Conservation (phyloP, 352 stramenopile species). For the Globisporangium nodosum region DNA sequence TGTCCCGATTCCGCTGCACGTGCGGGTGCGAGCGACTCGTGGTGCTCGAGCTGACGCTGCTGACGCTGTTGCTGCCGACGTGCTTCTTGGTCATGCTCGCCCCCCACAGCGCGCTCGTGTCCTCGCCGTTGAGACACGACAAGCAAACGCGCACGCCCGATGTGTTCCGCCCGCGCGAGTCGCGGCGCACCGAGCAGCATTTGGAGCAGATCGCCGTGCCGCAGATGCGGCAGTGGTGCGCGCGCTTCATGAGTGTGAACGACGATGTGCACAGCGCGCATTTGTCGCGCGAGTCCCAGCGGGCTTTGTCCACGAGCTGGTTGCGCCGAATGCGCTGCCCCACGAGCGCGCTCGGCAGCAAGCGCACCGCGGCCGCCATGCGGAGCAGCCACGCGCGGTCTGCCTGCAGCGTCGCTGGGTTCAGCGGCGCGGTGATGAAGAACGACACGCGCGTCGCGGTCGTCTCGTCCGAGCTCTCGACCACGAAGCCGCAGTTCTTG, state of each 20-base stretch:
- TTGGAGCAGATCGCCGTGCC: conserved; percentile 72
- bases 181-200: conserved; percentile 53
- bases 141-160: conserved; percentile 51
- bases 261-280: conserved; percentile 59
- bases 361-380: conserved; percentile 41
- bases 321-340: conserved; percentile 66
- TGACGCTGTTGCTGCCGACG: conserved; percentile 7
- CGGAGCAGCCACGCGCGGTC: conserved; percentile 57
- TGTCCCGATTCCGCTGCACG: conserved; percentile 2
- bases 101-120: conserved; percentile 27
- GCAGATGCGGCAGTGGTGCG: conserved; percentile 78
- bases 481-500: conserved; percentile 67
- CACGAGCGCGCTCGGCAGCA: conserved; percentile 63
- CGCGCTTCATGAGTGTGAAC: conserved; percentile 65
- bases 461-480: conserved; percentile 62
- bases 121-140: conserved; percentile 67
- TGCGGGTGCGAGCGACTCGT: not conserved
- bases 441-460: conserved; percentile 69
- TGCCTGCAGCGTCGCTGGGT: conserved; percentile 27
- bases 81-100: conserved; percentile 33
- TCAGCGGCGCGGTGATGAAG: conserved; percentile 51
- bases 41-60: conserved; percentile 17
- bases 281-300: conserved; percentile 48
- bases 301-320: conserved; percentile 48
- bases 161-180: conserved; percentile 18